Percentiles rank a stretch among this genome's conserved stretches.
phyloP scores from a whole-genome alignment of 371 early-diverging fungal species.

The Umbelopsis sp. region DNA sequence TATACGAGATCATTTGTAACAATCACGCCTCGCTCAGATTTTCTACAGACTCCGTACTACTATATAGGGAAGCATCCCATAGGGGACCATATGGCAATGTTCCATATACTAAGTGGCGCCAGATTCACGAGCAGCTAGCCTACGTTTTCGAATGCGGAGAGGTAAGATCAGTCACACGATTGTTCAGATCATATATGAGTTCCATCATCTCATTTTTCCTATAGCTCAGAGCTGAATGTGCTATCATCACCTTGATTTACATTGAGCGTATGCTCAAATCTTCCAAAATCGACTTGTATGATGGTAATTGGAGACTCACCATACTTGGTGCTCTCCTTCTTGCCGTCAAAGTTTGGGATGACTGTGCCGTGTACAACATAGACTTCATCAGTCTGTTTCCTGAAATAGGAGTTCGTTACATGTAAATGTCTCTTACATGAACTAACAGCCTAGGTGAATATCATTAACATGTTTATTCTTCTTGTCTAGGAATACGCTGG shows the following conservation, averaged over 20 bases:
- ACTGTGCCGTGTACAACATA: slow-evolving; percentile 84
- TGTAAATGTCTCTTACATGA: slow-evolving; percentile 34
- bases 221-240: slow-evolving; percentile 70
- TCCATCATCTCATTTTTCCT: background rate
- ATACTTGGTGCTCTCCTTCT: slow-evolving; percentile 70
- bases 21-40: slow-evolving; percentile 37
- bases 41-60: slow-evolving; percentile 32
- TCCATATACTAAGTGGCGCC: slow-evolving; percentile 39
- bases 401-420: slow-evolving; percentile 60
- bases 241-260: slow-evolving; percentile 75
- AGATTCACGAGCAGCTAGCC: slow-evolving; percentile 43
- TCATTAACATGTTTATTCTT: too few relatives aligned
- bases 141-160: slow-evolving; percentile 59
- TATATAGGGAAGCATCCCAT: slow-evolving; percentile 10
- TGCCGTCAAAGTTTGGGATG: slow-evolving; percentile 88
- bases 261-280: slow-evolving; percentile 69
- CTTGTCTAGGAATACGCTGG: slow-evolving; percentile 37
- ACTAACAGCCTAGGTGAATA: too few relatives aligned
- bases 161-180: slow-evolving; percentile 30
- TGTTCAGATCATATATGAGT: background rate
- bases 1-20: slow-evolving; percentile 37
- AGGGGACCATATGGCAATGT: slow-evolving; percentile 18
- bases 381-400: slow-evolving; percentile 84
- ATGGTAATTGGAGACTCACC: slow-evolving; percentile 76
- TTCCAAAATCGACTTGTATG: slow-evolving; percentile 64